Evolutionary conservation across 2,329 filamentous ascomycete genomes (phyloP), one percentile per base, ranked within the genome.

Genomic region (Blastomyces gilchristii): DNA sequence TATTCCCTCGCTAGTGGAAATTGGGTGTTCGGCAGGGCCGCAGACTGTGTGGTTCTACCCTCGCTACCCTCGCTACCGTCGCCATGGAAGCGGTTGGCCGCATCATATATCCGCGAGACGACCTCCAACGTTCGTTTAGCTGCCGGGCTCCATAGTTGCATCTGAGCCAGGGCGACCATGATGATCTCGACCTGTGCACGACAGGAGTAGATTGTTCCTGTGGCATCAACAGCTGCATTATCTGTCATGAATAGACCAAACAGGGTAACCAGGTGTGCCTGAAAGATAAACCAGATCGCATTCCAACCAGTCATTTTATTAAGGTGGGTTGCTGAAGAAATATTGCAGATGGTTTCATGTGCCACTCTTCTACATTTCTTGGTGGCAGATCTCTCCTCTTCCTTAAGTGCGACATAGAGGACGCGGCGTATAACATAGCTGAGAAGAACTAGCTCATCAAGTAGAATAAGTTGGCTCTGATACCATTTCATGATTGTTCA

Each of bases 241-340:
- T 76, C 74, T 22, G 73, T 72, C 45, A 76, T 71, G 72, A 91
- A 90, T 14, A 92, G 79, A 28, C 84, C 87, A 12, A 93, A 83
- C 0, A 93, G 81, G 0, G 89, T 89, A 9, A 92, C 85, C 86
- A 92, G 89, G 66, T 85, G 85, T 0, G 89, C 88, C 73, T 92
- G 89, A 75, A 90, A 92, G 64, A 90, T 82, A 74, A 91, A 87
- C 88, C 88, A 91, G 2, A 89, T 88, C 0, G 87, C 89, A 71
- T 90, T 90, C 89, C 88, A 92, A 9, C 88, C 88, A 0, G 85
- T 85, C 77, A 92, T 89, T 70, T 91, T 85, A 71, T 90, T 89
- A 56, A 85, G 83, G 56, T 83, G 83, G 77, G 87, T 90, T 66
- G 88, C 87, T 28, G 80, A 78, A 12, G 85, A 82, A 65, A 92